Conservation (phyloP, 768 basidiomycete genomes). For the Rhizopogon vesiculosus region DNA sequence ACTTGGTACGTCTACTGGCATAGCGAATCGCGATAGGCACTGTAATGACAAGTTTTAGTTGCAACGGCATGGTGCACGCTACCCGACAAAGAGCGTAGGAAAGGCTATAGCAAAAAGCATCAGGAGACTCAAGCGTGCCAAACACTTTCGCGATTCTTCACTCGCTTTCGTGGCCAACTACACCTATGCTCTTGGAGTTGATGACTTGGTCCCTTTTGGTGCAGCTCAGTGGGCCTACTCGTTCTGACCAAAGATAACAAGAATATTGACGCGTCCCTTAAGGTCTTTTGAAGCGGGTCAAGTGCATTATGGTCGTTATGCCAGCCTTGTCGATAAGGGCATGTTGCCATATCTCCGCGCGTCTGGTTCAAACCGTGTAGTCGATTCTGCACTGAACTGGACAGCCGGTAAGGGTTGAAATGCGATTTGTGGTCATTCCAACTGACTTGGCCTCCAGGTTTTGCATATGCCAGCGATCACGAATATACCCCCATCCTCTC, state of each 20-base stretch:
- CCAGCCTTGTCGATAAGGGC: slow-evolving; percentile 33
- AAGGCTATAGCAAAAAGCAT: slow-evolving; percentile 41
- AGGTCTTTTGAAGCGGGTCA: slow-evolving; percentile 49
- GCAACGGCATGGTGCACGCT: slow-evolving; percentile 76
- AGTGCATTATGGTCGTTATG: slow-evolving; percentile 48
- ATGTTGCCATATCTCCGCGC: slow-evolving; percentile 49
- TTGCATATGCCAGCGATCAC: slow-evolving; percentile 45
- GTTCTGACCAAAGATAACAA: neutral
- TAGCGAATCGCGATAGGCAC: neutral
- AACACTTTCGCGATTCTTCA: slow-evolving; percentile 34
- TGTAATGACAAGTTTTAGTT: slow-evolving; percentile 37
- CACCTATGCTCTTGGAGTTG: slow-evolving; percentile 45
- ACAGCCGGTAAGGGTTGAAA: slow-evolving; percentile 37
- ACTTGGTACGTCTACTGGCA: slow-evolving; percentile 8
- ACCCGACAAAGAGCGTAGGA: slow-evolving; percentile 48
- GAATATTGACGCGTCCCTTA: neutral
- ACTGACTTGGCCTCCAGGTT: slow-evolving; percentile 35
- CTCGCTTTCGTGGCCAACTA: slow-evolving; percentile 51
- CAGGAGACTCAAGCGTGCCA: slow-evolving; percentile 45
- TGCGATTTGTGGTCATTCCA: neutral
- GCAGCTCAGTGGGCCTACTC: slow-evolving; percentile 38
- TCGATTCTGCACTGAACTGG: slow-evolving; percentile 68
- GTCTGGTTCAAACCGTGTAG: slow-evolving; percentile 47
- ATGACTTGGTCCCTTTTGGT: slow-evolving; percentile 56
- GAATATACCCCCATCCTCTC: slow-evolving; percentile 41